Conservation (phyloP, 2,329 filamentous ascomycete genomes). For the Dactylella cylindrospora region DNA sequence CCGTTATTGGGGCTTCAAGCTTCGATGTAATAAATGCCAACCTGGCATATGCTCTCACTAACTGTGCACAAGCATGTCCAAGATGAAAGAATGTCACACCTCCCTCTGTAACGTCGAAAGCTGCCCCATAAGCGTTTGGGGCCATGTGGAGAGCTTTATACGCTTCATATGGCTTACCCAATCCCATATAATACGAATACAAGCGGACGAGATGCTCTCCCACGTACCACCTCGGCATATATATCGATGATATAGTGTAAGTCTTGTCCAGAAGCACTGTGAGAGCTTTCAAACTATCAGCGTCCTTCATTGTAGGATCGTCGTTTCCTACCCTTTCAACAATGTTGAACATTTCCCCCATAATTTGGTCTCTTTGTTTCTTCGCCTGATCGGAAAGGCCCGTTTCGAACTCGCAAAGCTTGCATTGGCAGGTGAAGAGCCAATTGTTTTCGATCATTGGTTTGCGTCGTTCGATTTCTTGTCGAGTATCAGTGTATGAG, state of each 20-base stretch:
- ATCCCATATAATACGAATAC: not conserved
- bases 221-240: conserved; percentile 1
- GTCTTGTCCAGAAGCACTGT: not conserved
- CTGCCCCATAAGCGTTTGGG: conserved; percentile 12
- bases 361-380: not conserved
- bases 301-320: not conserved
- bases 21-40: conserved; percentile 2
- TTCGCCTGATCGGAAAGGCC: not conserved
- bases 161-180: conserved; percentile 2
- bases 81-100: not conserved
- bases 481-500: conserved; percentile 12
- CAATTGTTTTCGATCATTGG: conserved; percentile 8
- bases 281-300: not conserved
- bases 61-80: conserved; percentile 11
- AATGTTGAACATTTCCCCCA: conserved; percentile 3
- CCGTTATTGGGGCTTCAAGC: not conserved
- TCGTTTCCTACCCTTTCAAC: not conserved
- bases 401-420: conserved; percentile 11
- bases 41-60: conserved; percentile 20
- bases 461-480: not conserved
- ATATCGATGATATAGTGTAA: conserved; percentile 3
- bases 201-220: conserved; percentile 19
- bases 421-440: conserved; percentile 21
- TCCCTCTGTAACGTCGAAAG: not conserved
- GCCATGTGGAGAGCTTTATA: not conserved